Evolutionary conservation across 2,329 filamentous ascomycete genomes (phyloP).

Genomic region (Talaromyces sp.): DNA sequence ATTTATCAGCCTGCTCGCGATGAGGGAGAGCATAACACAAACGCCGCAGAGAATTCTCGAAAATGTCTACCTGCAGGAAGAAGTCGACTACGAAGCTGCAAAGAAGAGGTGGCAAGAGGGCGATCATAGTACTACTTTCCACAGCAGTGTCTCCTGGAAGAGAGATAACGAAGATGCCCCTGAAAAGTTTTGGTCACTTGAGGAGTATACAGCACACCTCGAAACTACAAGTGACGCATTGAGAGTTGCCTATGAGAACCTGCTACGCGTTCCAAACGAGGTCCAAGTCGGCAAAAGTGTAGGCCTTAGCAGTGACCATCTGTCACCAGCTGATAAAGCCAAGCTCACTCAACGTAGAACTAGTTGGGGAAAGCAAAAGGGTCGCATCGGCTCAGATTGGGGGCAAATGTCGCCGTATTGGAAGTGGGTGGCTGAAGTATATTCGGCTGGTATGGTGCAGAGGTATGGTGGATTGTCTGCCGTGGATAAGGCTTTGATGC

Average conservation of each 20-base stretch:
- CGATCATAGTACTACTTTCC: conserved; percentile 15
- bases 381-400: conserved; percentile 28
- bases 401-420: conserved; percentile 41
- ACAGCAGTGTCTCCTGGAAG: not conserved
- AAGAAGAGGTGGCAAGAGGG: conserved; percentile 33
- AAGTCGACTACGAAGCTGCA: conserved; percentile 52
- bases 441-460: conserved; percentile 39
- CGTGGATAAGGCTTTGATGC: conserved; percentile 41
- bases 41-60: conserved; percentile 34
- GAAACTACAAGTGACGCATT: conserved; percentile 34
- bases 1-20: conserved; percentile 48
- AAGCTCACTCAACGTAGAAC: not conserved
- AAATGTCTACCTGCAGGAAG: conserved; percentile 41
- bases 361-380: conserved; percentile 3
- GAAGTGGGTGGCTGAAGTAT: conserved; percentile 42
- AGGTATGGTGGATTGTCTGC: conserved; percentile 41
- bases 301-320: conserved; percentile 26
- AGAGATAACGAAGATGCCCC: not conserved
- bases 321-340: conserved; percentile 14
- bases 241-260: conserved; percentile 29
- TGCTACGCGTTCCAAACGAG: conserved; percentile 34
- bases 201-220: conserved; percentile 37
- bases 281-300: conserved; percentile 28
- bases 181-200: conserved; percentile 35
- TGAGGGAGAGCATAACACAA: conserved; percentile 42